Conservation (phyloP, 768 basidiomycete genomes). For the Suillus luteus region DNA sequence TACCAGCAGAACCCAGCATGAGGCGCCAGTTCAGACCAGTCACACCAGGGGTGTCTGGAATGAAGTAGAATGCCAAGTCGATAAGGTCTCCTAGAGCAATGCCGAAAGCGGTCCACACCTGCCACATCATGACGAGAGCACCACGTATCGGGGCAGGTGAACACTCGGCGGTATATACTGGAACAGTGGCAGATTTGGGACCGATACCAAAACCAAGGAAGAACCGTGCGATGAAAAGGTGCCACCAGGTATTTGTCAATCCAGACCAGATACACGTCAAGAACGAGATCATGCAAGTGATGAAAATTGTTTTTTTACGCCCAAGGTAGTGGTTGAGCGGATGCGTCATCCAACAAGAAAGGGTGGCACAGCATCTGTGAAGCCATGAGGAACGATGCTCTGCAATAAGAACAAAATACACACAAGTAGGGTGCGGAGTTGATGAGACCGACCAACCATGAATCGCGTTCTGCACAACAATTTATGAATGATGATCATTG, state of each 20-base stretch:
- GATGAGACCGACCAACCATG: constrained; percentile 78
- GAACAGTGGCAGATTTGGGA: constrained; percentile 63
- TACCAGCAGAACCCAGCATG: constrained; percentile 72
- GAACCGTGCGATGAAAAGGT: constrained; percentile 58
- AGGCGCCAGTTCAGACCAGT: constrained; percentile 80
- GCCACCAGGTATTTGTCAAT: constrained; percentile 57
- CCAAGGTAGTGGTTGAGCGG: constrained; percentile 68
- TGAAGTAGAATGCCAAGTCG: constrained; percentile 61
- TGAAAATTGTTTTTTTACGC: constrained; percentile 62
- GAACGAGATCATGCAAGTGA: constrained; percentile 59
- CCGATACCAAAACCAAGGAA: constrained; percentile 49
- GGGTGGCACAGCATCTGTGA: constrained; percentile 49
- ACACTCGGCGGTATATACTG: constrained; percentile 74
- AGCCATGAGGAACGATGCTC: constrained; percentile 2
- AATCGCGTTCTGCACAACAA: constrained; percentile 41
- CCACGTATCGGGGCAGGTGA: constrained; percentile 82
- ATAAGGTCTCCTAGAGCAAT: constrained; percentile 73
- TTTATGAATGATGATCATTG: constrained; percentile 15
- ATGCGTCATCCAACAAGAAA: constrained; percentile 67
- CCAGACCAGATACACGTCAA: constrained; percentile 56
- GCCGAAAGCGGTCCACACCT: constrained; percentile 88
- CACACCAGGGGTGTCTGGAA: constrained; percentile 48
- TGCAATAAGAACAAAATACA: constrained; percentile 27
- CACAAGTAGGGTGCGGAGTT: constrained; percentile 65
- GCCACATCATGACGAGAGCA: constrained; percentile 92